Base-by-base conservation (phyloP, 257 asterid genomes). In the Nicotiana obtusifolia region DNA sequence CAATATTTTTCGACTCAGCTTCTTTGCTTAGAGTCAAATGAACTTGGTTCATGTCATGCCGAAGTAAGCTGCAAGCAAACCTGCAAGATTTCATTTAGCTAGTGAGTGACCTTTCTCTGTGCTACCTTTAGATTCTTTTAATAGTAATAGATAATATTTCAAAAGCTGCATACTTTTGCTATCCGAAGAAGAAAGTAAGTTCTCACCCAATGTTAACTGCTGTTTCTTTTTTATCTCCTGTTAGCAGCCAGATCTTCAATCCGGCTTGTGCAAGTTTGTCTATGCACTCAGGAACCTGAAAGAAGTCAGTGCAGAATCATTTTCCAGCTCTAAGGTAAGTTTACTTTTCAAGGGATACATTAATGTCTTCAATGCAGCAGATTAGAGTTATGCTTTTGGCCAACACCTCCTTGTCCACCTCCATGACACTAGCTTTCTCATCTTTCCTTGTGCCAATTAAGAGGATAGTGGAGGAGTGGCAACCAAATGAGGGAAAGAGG, bases 181-280 rank as follows among this genome's bases (percentile, higher is more conserved):
- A 56, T 79, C 47, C 17, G 1, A 71, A 82, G 81, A 86, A 82
- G 86, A 88, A 97, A 68, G 84, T 24, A 73, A 75, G 44, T 8
- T 75, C 80, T 75, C 64, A 96, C 99, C 99, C 99, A 81, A 96
- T 92, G 88, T 96, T 96, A 64, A 96, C 92, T 82, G 99, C 99
- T 77, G 98, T 96, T 92, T 96, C 99, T 98, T 92, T 96, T 90
- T 96, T 96, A 90, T 96, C 99, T 84, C 99, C 99, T 30, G 99
- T 96, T 88, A 96, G 89, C 84, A 96, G 98, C 99, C 99, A 96
- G 79, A 96, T 85, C 91, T 96, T 96, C 64, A 96, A 87, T 81
- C 99, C 99, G 87, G 99, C 99, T 86, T 87, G 98, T 77, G 99
- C 98, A 86, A 96, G 91, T 89, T 91, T 94, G 88, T 96, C 99